These are phyloP conservation scores for Castanopsis chinensis DNA, from an alignment of 306 rosid species.

Conservation along the genomic window DNA sequence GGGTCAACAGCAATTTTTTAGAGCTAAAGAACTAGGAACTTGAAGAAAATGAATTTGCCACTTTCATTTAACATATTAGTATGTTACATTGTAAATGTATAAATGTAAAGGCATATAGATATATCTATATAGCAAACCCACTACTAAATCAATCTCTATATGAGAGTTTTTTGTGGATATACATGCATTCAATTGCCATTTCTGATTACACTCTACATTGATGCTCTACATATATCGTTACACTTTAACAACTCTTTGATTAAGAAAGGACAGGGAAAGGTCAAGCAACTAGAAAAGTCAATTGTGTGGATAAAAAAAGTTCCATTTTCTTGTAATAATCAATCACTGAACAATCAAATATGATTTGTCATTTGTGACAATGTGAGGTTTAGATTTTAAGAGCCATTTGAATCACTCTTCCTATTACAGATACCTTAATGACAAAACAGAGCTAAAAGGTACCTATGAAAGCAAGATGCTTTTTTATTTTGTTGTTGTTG, in stretches of 20 bases:
- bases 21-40: not conserved
- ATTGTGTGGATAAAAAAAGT: not conserved
- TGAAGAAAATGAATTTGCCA: not conserved
- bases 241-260: not conserved
- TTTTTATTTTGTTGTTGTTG: too few species aligned
- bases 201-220: not conserved
- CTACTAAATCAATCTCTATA: slow-evolving; percentile 2
- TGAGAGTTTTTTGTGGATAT: not conserved
- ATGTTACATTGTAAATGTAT: slow-evolving; percentile 15
- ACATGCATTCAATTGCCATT: not conserved
- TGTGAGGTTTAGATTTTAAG: not conserved
- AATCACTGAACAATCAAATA: too few species aligned
- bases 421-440: too few species aligned
- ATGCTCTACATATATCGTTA: not conserved
- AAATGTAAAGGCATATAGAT: not conserved
- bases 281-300: not conserved
- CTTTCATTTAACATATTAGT: slow-evolving; percentile 19
- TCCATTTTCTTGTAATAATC: not conserved
- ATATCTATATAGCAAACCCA: too few species aligned
- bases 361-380: too few species aligned
- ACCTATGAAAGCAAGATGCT: too few species aligned
- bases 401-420: not conserved
- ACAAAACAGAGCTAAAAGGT: too few species aligned
- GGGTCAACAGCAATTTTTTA: slow-evolving; percentile 43
- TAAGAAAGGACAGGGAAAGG: not conserved